Percentiles rank a stretch among this genome's conserved stretches.
Evolutionary conservation across 148 eudicot species (phyloP).

Genomic region (Rheum nobile): DNA sequence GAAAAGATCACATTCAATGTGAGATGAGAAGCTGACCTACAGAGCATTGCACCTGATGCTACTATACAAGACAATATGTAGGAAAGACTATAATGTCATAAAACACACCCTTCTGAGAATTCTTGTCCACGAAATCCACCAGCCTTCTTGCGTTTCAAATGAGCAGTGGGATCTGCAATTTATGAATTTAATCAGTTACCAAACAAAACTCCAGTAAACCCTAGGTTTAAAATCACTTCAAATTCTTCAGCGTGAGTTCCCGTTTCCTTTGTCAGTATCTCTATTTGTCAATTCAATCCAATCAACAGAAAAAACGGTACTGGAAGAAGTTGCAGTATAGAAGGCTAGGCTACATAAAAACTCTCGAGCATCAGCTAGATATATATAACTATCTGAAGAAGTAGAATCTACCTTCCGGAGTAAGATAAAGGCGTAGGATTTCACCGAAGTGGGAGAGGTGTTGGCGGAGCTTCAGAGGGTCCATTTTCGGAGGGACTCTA

Average conservation of each 20-base stretch:
- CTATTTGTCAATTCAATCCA: background rate
- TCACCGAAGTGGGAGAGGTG: conserved; percentile 67
- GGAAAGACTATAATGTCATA: background rate
- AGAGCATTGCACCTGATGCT: background rate
- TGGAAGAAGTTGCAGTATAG: background rate
- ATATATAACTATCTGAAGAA: background rate
- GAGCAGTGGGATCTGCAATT: conserved; percentile 49
- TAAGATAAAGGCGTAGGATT: conserved; percentile 56
- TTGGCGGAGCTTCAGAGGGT: conserved; percentile 65
- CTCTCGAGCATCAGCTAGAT: background rate
- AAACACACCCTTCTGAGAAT: conserved; percentile 80
- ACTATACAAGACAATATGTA: background rate
- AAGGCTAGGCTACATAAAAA: background rate
- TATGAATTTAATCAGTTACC: conserved; percentile 3
- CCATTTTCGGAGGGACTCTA: conserved; percentile 79
- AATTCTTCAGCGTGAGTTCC: background rate
- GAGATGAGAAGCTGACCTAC: background rate
- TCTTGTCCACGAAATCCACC: conserved; percentile 82
- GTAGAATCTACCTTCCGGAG: conserved; percentile 48
- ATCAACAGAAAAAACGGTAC: background rate
- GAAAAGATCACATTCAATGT: background rate
- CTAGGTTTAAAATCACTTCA: background rate
- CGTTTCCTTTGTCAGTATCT: no score
- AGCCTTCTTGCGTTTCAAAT: conserved; percentile 37
- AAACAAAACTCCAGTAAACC: background rate